phyloP scores from a whole-genome alignment of 352 stramenopile species.

The Lagenidium giganteum region DNA sequence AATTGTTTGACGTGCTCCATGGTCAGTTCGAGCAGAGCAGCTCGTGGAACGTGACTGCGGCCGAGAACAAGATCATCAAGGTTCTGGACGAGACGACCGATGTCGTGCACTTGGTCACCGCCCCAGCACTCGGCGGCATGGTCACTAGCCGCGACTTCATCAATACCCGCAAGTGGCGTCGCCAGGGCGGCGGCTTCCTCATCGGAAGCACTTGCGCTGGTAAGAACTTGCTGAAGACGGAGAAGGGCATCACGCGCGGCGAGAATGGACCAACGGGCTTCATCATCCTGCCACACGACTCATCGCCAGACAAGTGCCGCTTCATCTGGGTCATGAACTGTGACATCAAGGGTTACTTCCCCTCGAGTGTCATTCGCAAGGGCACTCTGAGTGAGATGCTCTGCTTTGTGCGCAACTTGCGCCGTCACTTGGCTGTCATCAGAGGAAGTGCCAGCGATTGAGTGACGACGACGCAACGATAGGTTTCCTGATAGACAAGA shows the following conservation, averaged over 20 bases:
- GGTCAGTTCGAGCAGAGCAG: conserved; percentile 71
- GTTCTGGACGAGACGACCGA: conserved; percentile 67
- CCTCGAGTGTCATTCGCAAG: conserved; percentile 71
- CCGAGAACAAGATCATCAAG: conserved; percentile 71
- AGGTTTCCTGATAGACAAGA: conserved; percentile 4
- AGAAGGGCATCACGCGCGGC: conserved; percentile 69
- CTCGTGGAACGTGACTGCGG: conserved; percentile 71
- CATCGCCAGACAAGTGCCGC: conserved; percentile 70
- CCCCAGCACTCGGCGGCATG: conserved; percentile 60
- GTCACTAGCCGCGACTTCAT: conserved; percentile 82
- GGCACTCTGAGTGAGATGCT: conserved; percentile 71
- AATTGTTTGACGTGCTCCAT: conserved; percentile 77
- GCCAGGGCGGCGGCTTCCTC: conserved; percentile 69
- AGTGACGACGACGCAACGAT: conserved; percentile 15
- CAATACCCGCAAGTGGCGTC: conserved; percentile 68
- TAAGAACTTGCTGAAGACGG: conserved; percentile 62
- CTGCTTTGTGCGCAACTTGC: conserved; percentile 79
- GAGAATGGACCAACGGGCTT: conserved; percentile 75
- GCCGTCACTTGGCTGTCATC: conserved; percentile 54
- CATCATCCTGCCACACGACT: conserved; percentile 68
- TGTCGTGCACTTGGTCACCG: conserved; percentile 63
- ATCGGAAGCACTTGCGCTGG: conserved; percentile 58
- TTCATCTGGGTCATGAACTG: conserved; percentile 82
- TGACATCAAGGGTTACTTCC: conserved; percentile 85
- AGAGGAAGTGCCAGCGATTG: conserved; percentile 27